A percentile compares a stretch with the other conserved stretches of the same genome.
Conservation (phyloP, 306 rosid genomes). For the Arachis stenosperma region DNA sequence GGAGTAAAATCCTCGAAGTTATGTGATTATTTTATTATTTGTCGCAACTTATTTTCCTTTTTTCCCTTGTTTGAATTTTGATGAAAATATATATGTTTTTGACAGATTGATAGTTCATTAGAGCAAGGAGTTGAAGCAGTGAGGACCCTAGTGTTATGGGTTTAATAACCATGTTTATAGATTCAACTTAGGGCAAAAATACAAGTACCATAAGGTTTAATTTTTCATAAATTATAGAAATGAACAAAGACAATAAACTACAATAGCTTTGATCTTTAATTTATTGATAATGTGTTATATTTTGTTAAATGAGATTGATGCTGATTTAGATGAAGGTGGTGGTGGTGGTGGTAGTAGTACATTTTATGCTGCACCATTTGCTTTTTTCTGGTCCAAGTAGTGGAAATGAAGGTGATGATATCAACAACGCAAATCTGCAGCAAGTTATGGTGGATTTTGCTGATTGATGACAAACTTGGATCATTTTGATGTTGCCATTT, state of each 20-base stretch:
- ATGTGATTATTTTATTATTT: neutral
- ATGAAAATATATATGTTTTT: neutral
- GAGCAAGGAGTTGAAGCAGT: constrained; percentile 83
- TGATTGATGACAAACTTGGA: no score
- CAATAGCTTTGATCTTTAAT: no score
- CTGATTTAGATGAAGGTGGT: no score
- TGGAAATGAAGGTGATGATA: no score
- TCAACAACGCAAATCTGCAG: no score
- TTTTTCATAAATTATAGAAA: neutral
- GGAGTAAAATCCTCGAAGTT: constrained; percentile 1
- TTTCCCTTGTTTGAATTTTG: neutral
- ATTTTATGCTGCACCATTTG: no score
- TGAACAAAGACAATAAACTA: neutral
- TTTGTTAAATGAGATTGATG: no score
- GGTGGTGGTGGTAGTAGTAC: no score
- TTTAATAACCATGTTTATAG: constrained; percentile 64
- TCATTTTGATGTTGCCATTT: no score
- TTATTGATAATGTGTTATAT: no score
- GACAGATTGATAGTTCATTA: constrained; percentile 73
- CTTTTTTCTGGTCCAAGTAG: no score
- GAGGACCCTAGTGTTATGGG: constrained; percentile 62
- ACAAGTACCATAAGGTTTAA: constrained; percentile 83
- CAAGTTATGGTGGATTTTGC: no score
- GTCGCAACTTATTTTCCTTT: neutral
- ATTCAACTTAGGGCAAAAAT: constrained; percentile 82